A percentile compares a stretch with the other conserved stretches of the same genome.
phyloP scores from a whole-genome alignment of 768 basidiomycete species.

The Myochromella boudieri region DNA sequence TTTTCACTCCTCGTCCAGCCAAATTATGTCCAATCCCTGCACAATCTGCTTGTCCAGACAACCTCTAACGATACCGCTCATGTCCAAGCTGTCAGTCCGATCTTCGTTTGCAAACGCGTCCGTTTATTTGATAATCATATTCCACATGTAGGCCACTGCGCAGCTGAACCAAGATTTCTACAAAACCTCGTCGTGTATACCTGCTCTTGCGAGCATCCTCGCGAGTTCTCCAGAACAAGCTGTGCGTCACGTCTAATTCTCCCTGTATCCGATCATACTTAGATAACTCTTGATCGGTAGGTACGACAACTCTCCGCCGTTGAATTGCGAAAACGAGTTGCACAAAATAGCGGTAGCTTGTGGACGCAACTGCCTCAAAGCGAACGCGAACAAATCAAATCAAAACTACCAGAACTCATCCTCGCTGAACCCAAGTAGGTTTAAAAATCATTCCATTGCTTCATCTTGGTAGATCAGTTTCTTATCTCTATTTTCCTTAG shows the following conservation, averaged over 20 bases:
- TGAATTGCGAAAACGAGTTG: constrained; percentile 91
- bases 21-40: constrained; percentile 76
- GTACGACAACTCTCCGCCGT: constrained; percentile 96
- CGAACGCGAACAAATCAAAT: constrained; percentile 82
- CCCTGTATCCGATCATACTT: not conserved
- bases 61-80: constrained; percentile 85
- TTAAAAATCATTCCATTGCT: constrained; percentile 7
- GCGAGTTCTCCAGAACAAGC: constrained; percentile 81
- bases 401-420: constrained; percentile 74
- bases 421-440: constrained; percentile 76
- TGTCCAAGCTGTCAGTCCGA: constrained; percentile 77
- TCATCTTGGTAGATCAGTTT: constrained; percentile 9
- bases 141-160: constrained; percentile 71
- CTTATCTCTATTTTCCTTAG: constrained; percentile 39
- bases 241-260: constrained; percentile 48
- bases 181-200: constrained; percentile 87
- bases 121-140: constrained; percentile 7
- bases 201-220: constrained; percentile 85
- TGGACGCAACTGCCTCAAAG: constrained; percentile 74
- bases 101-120: not conserved
- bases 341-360: constrained; percentile 73
- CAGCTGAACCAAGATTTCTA: constrained; percentile 91
- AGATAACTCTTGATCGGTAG: constrained; percentile 40
- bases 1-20: constrained; percentile 42
- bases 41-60: constrained; percentile 82